Percentiles rank a stretch among this genome's conserved stretches.
These are phyloP conservation scores for Pythium utonaiense DNA, from an alignment of 352 stramenopile species.

Conservation along the genomic window DNA sequence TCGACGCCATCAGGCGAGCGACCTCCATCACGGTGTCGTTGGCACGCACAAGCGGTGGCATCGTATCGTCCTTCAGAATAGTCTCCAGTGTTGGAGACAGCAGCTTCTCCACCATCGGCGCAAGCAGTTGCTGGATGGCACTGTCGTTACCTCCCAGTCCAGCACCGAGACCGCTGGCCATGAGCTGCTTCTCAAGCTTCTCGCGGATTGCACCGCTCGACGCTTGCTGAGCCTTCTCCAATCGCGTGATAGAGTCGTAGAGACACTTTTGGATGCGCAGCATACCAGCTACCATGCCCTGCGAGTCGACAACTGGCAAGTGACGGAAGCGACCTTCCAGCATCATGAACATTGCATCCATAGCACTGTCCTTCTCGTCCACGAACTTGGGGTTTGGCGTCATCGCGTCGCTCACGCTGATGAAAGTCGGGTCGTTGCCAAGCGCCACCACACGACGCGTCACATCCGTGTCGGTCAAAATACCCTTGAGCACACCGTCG, in stretches of 20 bases:
- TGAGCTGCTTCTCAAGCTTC: constrained; percentile 74
- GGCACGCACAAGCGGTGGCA: constrained; percentile 73
- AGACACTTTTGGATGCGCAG: constrained; percentile 99
- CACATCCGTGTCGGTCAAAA: constrained; percentile 94
- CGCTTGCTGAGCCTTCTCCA: constrained; percentile 90
- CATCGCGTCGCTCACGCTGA: constrained; percentile 83
- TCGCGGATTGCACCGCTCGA: constrained; percentile 69
- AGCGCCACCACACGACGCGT: constrained; percentile 81
- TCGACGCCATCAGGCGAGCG: constrained; percentile 80
- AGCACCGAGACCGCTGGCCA: constrained; percentile 44
- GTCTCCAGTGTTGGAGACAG: constrained; percentile 79
- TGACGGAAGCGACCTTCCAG: constrained; percentile 94
- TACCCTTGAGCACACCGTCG: constrained; percentile 90
- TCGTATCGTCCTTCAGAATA: constrained; percentile 73
- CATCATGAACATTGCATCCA: constrained; percentile 92
- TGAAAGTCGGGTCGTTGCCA: constrained; percentile 82
- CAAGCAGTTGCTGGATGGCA: constrained; percentile 69
- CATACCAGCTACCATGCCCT: constrained; percentile 92
- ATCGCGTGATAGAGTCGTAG: constrained; percentile 96
- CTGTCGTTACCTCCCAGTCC: constrained; percentile 56
- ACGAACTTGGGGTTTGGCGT: constrained; percentile 88
- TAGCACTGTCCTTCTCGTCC: constrained; percentile 83
- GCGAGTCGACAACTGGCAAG: constrained; percentile 92
- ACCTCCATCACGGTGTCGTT: constrained; percentile 84
- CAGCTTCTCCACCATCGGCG: constrained; percentile 84